A percentile compares a stretch with the other conserved stretches of the same genome.
phyloP scores from a whole-genome alignment of 2,329 filamentous ascomycete genomes.

The Emmonsiellopsis sp. region DNA sequence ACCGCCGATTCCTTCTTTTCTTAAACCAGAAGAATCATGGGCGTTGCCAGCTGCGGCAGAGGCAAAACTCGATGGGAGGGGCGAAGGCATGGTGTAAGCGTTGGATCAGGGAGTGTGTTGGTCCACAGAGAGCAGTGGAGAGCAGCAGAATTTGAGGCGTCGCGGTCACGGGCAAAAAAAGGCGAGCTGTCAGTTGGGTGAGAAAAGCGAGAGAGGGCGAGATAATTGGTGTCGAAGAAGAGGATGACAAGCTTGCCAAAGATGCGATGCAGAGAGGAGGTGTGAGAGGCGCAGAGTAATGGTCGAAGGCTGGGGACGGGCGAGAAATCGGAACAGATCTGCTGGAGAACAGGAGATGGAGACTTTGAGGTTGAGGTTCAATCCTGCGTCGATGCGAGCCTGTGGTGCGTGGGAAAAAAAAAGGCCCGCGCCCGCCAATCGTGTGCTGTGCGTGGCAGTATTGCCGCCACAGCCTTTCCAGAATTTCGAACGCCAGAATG shows the following conservation, averaged over 20 bases:
- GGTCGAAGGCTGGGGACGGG: neutral
- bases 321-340: neutral
- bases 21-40: constrained; percentile 50
- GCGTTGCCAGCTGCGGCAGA: constrained; percentile 72
- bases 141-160: neutral
- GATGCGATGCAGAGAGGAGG: neutral
- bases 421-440: too few species aligned
- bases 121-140: neutral
- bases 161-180: neutral
- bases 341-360: neutral
- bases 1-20: constrained; percentile 50
- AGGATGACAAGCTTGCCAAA: neutral
- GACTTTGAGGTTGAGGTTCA: too few species aligned
- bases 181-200: neutral
- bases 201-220: neutral
- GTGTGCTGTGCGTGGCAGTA: too few species aligned
- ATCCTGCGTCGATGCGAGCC: too few species aligned
- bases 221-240: neutral
- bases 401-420: too few species aligned
- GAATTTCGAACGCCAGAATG: too few species aligned
- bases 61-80: constrained; percentile 74
- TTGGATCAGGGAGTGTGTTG: neutral
- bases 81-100: constrained; percentile 53
- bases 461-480: too few species aligned
- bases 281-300: neutral